Evolutionary conservation across 2,329 filamentous ascomycete genomes (phyloP).

Genomic region (Xylariaceae sp.): DNA sequence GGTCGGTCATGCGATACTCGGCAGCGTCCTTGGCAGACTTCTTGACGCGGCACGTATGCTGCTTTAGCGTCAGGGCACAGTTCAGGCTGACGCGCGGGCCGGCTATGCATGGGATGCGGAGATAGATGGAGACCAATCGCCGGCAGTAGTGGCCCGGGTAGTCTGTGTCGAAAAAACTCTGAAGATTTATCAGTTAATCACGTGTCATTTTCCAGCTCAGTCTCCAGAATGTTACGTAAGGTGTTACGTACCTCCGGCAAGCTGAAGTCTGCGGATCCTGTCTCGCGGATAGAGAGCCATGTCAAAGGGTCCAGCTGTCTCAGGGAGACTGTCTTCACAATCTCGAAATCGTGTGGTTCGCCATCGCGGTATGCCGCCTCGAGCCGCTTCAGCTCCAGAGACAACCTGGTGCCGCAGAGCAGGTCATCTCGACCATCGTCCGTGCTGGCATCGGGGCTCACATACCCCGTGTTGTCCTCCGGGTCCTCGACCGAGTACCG

Average conservation of each 20-base stretch:
- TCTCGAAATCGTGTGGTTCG: conserved; percentile 4
- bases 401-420: neutral
- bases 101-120: conserved; percentile 1
- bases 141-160: conserved; percentile 10
- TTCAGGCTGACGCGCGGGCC: conserved; percentile 1
- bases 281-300: neutral
- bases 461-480: too few species aligned
- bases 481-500: too few species aligned
- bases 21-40: neutral
- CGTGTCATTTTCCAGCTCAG: too few species aligned
- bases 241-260: neutral
- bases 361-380: neutral
- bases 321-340: conserved; percentile 3
- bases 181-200: too few species aligned
- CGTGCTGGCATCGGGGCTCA: too few species aligned
- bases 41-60: neutral
- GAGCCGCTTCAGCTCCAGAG: conserved; percentile 5
- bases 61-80: neutral
- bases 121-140: conserved; percentile 1
- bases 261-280: neutral
- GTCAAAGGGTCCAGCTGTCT: conserved; percentile 1
- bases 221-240: too few species aligned
- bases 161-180: conserved; percentile 7
- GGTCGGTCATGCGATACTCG: neutral
- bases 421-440: conserved; percentile 1